Base-by-base conservation (phyloP, 306 rosid genomes). In the Dryas alaskensis region DNA sequence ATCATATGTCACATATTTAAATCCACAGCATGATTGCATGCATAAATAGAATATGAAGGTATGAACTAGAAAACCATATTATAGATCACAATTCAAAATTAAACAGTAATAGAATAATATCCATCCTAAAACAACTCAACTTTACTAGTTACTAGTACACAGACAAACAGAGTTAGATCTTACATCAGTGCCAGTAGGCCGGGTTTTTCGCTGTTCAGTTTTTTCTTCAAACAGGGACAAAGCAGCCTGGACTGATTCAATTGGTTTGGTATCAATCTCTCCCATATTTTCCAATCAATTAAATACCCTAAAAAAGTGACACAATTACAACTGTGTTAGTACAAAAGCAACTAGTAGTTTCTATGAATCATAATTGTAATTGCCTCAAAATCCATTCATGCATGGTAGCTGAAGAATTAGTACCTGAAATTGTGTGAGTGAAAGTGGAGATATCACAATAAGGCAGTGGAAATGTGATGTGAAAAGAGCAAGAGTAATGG, bases 201-300 rank as follows among this genome's bases (percentile, higher is more conserved):
- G 78, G 68, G 58, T 65, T 66, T 84, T 90, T 73, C 78, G 78
- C 40, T 76, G 81, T 80, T 91, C 91, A 19, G 64, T 61, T 75
- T 74, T 91, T 65, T 88, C 92, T 68, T 82, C 97, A 71, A 89
- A 89, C 77, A 93, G 73, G 37, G 81, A 85, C 66, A 89, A 79
- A 5, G 93, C 87, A 60, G 77, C 73, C 82, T 69, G 87, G 45
- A 93, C 98, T 0, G 97, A 70, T 79, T 93, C 93, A 77, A 89
- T 90, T 16, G 96, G 84, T 72, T 87, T 89, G 63, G 90, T 89
- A 84, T 93, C 97, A 70, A 89, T 80, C 84, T 86, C 96, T 50
- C 87, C 92, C 92, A 85, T 84, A 51, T 25, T 83, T 83, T 71
- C 75, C 84, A 69, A 22, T 66, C 68, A 10, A 31, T 3, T 39